Conservation (phyloP, 441 rosid species). For the Aleurites moluccanus region DNA sequence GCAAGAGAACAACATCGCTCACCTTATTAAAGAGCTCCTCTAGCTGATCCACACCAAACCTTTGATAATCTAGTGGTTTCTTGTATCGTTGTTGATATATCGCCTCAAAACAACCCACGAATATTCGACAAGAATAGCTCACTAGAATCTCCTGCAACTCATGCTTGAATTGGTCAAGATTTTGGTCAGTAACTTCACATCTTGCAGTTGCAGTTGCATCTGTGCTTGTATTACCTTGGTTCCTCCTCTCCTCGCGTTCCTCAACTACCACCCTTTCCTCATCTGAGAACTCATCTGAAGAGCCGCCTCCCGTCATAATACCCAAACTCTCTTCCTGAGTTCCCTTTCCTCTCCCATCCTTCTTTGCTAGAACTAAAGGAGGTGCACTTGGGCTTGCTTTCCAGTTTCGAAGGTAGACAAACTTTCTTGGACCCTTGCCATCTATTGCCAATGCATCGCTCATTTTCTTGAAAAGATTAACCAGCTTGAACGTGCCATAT, state of each 20-base stretch:
- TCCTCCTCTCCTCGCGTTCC: slow-evolving; percentile 43
- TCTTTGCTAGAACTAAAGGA: slow-evolving; percentile 44
- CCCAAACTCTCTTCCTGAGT: slow-evolving; percentile 37
- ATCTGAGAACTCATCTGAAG: slow-evolving; percentile 74
- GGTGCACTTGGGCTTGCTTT: slow-evolving; percentile 53
- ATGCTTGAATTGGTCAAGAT: slow-evolving; percentile 65
- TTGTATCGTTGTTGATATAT: slow-evolving; percentile 83
- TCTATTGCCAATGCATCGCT: slow-evolving; percentile 60
- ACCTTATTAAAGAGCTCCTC: slow-evolving; percentile 77
- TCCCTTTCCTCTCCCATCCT: slow-evolving; percentile 60
- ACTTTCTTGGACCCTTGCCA: slow-evolving; percentile 70
- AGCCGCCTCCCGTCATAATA: slow-evolving; percentile 37
- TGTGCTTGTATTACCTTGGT: slow-evolving; percentile 29
- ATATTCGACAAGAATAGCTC: slow-evolving; percentile 73
- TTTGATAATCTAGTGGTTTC: slow-evolving; percentile 52
- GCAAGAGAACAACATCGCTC: slow-evolving; percentile 61
- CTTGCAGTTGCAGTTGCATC: slow-evolving; percentile 20
- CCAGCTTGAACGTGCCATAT: slow-evolving; percentile 74
- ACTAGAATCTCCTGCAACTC: slow-evolving; percentile 90
- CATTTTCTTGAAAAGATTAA: slow-evolving; percentile 87
- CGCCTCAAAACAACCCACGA: slow-evolving; percentile 71
- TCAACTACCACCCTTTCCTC: slow-evolving; percentile 54
- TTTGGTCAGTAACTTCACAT: slow-evolving; percentile 22
- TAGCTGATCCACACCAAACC: slow-evolving; percentile 61
- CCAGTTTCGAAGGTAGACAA: slow-evolving; percentile 67